Evolutionary conservation across 352 stramenopile species (phyloP).

Genomic region (Phytophthora sansomeana): DNA sequence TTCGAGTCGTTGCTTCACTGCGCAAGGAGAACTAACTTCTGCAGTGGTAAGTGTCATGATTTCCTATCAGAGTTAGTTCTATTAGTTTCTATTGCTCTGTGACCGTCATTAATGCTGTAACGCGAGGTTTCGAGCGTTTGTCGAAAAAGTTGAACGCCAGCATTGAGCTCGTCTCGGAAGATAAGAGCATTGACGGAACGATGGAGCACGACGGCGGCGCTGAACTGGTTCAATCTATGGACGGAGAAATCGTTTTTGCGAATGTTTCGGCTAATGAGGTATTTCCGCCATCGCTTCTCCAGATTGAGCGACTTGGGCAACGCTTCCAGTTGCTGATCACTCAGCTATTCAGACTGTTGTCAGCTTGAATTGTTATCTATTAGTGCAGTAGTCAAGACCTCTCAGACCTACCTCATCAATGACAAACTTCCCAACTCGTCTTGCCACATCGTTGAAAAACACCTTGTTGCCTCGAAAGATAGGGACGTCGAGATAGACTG

Average conservation of each 20-base stretch:
- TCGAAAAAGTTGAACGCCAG: constrained; percentile 50
- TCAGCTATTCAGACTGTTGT: constrained; percentile 37
- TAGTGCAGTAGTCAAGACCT: neutral
- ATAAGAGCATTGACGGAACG: constrained; percentile 56
- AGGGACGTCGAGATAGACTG: constrained; percentile 61
- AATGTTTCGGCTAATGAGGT: constrained; percentile 56
- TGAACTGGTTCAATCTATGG: constrained; percentile 65
- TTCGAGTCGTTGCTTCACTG: neutral
- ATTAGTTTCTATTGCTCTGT: neutral
- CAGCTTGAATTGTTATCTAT: neutral
- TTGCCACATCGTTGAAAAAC: constrained; percentile 72
- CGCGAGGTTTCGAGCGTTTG: constrained; percentile 22
- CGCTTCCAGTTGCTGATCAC: constrained; percentile 56
- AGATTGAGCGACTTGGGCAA: constrained; percentile 59
- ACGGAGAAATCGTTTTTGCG: constrained; percentile 58
- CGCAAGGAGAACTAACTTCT: no score
- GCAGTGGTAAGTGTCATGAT: no score
- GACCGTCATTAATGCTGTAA: constrained; percentile 1
- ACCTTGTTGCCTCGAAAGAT: constrained; percentile 70
- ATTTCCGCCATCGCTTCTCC: constrained; percentile 69
- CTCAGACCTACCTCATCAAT: constrained; percentile 55
- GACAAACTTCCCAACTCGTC: constrained; percentile 65
- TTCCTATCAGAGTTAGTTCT: no score
- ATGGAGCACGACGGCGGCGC: constrained; percentile 53
- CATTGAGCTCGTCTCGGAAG: constrained; percentile 60